These are phyloP conservation scores for Elsinoe fawcettii DNA, from an alignment of 2,329 filamentous ascomycete genomes.

Conservation along the genomic window DNA sequence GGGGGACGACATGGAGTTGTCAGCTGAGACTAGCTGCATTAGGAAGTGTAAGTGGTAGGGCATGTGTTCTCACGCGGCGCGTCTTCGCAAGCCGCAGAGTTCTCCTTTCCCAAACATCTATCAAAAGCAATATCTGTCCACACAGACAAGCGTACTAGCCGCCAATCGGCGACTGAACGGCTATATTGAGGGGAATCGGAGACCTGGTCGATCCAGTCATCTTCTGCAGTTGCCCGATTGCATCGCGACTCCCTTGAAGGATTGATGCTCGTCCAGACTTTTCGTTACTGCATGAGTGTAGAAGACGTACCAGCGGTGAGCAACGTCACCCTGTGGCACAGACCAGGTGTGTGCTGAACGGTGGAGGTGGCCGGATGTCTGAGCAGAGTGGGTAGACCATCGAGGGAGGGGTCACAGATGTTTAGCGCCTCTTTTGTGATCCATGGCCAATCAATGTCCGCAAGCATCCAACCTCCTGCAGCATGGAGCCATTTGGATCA, in stretches of 20 bases:
- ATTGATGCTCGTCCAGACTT: neutral
- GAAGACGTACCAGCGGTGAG: neutral
- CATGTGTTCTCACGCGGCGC: neutral
- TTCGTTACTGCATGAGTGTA: neutral
- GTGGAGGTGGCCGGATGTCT: neutral
- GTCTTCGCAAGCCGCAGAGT: neutral
- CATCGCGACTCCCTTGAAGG: neutral
- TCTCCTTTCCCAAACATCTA: neutral
- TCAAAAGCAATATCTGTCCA: neutral
- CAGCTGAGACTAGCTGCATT: constrained; percentile 1
- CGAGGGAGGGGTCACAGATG: neutral
- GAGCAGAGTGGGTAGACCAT: neutral
- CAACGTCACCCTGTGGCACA: neutral
- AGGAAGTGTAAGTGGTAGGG: constrained; percentile 9
- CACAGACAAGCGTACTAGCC: neutral
- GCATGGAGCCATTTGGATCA: neutral
- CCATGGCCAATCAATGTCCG: neutral
- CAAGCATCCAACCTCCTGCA: neutral
- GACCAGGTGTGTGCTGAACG: neutral
- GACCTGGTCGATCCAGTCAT: neutral
- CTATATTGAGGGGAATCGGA: neutral
- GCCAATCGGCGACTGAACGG: neutral
- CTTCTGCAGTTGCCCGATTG: neutral
- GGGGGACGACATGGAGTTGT: neutral
- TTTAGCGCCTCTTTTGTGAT: neutral